phyloP scores from a whole-genome alignment of 257 asterid genomes.

The Capsicum chinense region DNA sequence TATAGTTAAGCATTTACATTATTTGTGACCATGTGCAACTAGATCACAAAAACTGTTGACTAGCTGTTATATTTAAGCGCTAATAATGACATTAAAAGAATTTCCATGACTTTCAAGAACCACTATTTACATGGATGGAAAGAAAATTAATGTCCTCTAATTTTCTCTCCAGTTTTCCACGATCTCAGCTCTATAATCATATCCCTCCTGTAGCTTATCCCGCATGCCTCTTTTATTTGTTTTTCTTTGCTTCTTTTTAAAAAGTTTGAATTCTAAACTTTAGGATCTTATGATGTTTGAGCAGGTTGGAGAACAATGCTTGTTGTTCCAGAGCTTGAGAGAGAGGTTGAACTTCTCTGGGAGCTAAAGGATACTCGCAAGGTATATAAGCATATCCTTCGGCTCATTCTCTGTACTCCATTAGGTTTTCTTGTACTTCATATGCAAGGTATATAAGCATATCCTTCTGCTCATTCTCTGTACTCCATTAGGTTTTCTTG shows the following conservation, averaged over 20 bases:
- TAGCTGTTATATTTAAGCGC: neutral
- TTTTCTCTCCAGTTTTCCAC: neutral
- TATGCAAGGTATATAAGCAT: neutral
- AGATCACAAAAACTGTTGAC: neutral
- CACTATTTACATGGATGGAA: conserved; percentile 17
- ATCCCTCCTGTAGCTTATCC: neutral
- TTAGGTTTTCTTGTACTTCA: conserved; percentile 13
- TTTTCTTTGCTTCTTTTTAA: conserved; percentile 23
- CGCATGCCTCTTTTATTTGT: neutral
- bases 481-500: neutral
- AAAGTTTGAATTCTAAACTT: conserved; percentile 32
- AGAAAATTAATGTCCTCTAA: neutral
- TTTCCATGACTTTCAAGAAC: neutral
- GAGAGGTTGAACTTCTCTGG: conserved; percentile 86
- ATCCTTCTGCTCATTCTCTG: neutral
- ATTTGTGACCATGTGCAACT: conserved; percentile 1
- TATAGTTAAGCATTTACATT: neutral
- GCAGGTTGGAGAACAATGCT: conserved; percentile 99
- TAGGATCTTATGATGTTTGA: conserved; percentile 34
- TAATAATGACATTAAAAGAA: neutral
- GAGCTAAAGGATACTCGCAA: conserved; percentile 68
- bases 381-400: conserved; percentile 51
- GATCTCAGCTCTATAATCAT: neutral
- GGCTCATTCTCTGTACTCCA: neutral
- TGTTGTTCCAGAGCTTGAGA: conserved; percentile 99